Conservation (phyloP, 108 stramenopile genomes). For the Skeletonema tropicum region DNA sequence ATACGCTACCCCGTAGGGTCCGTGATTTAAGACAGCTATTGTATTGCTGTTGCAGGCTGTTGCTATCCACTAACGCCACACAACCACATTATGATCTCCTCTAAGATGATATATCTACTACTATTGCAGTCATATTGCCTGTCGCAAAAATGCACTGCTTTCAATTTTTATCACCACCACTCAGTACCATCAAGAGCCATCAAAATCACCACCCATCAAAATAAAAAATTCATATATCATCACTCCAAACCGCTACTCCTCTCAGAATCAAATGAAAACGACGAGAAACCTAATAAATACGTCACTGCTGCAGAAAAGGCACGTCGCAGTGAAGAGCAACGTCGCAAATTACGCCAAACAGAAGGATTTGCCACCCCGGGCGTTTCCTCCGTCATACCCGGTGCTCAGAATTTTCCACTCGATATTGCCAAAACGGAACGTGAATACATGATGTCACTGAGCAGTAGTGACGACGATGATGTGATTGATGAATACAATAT, state of each 20-base stretch:
- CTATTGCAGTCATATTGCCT: not conserved
- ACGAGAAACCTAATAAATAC: not conserved
- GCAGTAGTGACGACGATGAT: slow-evolving; percentile 39
- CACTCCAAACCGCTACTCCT: not conserved
- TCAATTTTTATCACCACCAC: not conserved
- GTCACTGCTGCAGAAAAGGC: slow-evolving; percentile 52
- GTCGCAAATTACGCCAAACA: slow-evolving; percentile 58
- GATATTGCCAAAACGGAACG: slow-evolving; percentile 68
- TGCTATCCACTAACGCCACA: too few relatives aligned
- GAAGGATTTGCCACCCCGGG: slow-evolving; percentile 72
- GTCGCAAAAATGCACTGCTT: not conserved
- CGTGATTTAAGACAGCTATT: too few relatives aligned
- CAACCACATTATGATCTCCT: not conserved
- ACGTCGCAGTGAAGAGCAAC: slow-evolving; percentile 70
- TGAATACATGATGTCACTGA: slow-evolving; percentile 57
- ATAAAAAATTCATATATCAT: not conserved
- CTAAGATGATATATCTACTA: not conserved
- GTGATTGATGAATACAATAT: slow-evolving; percentile 53
- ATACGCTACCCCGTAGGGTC: too few relatives aligned
- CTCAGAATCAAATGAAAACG: not conserved
- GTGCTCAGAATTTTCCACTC: slow-evolving; percentile 63
- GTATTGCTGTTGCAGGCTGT: too few relatives aligned
- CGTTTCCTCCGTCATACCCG: slow-evolving; percentile 70
- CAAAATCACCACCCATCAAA: slow-evolving; percentile 1
- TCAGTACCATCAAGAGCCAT: not conserved